Conservation (phyloP, 2,329 filamentous ascomycete species). For the Aspergillus chevalieri region DNA sequence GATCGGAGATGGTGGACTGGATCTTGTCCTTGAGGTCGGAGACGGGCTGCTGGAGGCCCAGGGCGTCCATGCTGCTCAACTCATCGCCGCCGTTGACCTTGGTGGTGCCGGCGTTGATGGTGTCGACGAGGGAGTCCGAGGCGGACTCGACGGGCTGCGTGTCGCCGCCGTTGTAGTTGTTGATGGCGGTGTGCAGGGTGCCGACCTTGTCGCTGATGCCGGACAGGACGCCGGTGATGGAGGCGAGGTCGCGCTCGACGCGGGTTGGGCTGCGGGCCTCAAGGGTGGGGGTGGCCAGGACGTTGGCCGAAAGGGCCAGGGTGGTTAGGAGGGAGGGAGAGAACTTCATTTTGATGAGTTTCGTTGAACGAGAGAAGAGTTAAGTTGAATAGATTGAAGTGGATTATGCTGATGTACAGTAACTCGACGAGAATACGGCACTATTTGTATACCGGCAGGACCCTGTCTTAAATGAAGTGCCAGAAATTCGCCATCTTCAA, state of each 20-base stretch:
- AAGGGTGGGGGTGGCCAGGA: constrained; percentile 18
- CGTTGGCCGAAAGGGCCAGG: constrained; percentile 16
- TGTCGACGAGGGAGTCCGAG: constrained; percentile 15
- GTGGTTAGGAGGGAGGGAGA: constrained; percentile 13
- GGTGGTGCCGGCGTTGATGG: constrained; percentile 21
- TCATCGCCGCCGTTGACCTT: constrained; percentile 15
- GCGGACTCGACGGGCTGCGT: constrained; percentile 15
- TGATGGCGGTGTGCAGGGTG: constrained; percentile 18
- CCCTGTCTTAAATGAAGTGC: neutral
- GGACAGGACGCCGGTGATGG: constrained; percentile 14
- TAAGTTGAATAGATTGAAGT: neutral
- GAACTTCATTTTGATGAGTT: constrained; percentile 17
- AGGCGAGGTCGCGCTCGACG: constrained; percentile 12
- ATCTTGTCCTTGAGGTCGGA: constrained; percentile 21
- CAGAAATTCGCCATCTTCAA: neutral
- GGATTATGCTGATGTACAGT: neutral
- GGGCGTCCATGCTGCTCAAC: constrained; percentile 22
- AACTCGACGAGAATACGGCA: neutral
- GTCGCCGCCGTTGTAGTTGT: constrained; percentile 20
- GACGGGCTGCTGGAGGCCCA: constrained; percentile 21
- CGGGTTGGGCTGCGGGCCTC: constrained; percentile 6
- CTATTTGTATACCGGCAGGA: neutral
- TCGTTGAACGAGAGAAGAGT: neutral
- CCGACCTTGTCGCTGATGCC: constrained; percentile 14
- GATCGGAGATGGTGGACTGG: constrained; percentile 15